Conservation (phyloP, 768 basidiomycete species). For the Suillus subluteus region DNA sequence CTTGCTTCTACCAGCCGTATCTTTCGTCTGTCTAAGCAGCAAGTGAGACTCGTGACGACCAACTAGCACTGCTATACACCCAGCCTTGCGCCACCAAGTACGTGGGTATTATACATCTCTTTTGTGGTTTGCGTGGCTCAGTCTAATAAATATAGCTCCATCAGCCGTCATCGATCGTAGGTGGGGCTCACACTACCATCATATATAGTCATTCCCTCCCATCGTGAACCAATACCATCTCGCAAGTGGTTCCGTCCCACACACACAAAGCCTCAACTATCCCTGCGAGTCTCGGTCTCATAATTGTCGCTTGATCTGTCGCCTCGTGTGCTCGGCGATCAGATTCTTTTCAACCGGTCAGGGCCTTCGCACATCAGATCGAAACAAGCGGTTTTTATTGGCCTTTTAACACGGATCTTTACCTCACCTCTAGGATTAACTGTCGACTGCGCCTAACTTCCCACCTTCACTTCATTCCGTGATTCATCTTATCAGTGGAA, state of each 20-base stretch:
- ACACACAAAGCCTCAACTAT: not conserved
- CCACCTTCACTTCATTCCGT: constrained; percentile 1
- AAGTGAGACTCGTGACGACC: not conserved
- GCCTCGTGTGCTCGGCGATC: constrained; percentile 3
- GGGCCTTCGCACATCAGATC: not conserved
- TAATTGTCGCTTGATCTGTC: not conserved
- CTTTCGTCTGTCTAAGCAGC: not conserved
- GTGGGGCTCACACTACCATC: constrained; percentile 4
- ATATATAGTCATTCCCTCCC: constrained; percentile 3
- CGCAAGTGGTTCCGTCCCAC: not conserved
- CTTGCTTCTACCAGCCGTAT: not conserved
- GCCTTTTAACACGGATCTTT: constrained; percentile 5
- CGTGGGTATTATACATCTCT: not conserved
- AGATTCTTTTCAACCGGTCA: not conserved
- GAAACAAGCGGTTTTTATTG: not conserved
- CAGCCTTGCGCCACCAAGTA: not conserved
- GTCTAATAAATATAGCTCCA: not conserved
- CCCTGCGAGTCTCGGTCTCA: not conserved
- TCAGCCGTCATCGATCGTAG: not conserved
- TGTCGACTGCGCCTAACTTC: not conserved
- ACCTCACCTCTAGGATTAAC: not conserved
- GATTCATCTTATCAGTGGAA: not conserved
- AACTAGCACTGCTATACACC: not conserved
- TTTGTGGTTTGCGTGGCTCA: not conserved
- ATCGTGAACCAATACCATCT: not conserved